These are phyloP conservation scores for Schrenkiella parvula DNA, from an alignment of 345 rosid species.

Conservation along the genomic window DNA sequence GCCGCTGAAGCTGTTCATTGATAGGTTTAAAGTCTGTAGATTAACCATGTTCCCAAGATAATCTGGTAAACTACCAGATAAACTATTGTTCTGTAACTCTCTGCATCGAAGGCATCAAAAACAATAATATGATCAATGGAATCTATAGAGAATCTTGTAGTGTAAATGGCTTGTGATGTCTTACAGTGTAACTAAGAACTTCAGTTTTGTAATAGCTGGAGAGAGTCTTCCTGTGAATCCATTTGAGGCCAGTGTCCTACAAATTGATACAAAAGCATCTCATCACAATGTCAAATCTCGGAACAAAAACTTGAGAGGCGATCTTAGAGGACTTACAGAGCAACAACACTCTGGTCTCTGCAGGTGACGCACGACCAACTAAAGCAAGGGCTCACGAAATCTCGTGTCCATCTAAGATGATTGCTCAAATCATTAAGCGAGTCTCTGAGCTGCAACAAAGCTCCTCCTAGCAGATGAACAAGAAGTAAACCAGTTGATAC, in stretches of 20 bases:
- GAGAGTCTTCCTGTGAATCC: constrained; percentile 86
- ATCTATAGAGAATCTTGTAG: background rate
- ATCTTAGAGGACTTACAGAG: constrained; percentile 51
- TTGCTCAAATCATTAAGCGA: constrained; percentile 54
- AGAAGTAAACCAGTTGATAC: background rate
- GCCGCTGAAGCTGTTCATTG: constrained; percentile 70
- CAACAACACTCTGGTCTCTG: constrained; percentile 57
- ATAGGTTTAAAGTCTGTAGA: constrained; percentile 65
- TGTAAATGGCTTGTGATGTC: constrained; percentile 17
- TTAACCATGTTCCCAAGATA: constrained; percentile 56
- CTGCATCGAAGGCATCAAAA: constrained; percentile 46
- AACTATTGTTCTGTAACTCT: constrained; percentile 74
- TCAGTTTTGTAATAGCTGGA: constrained; percentile 59
- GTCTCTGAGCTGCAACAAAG: constrained; percentile 51
- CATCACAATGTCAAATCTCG: background rate
- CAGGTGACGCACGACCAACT: constrained; percentile 86
- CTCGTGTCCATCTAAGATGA: constrained; percentile 50
- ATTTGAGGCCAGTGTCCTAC: constrained; percentile 63
- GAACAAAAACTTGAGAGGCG: background rate
- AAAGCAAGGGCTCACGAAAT: constrained; percentile 78
- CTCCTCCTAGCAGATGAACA: constrained; percentile 50
- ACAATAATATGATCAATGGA: background rate
- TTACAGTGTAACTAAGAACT: constrained; percentile 73
- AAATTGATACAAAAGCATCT: constrained; percentile 8
- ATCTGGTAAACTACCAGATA: constrained; percentile 70